Evolutionary conservation across 805 yeast species (phyloP), one percentile per base, ranked within the genome.

Genomic region (Debaryomyces tyrocola): DNA sequence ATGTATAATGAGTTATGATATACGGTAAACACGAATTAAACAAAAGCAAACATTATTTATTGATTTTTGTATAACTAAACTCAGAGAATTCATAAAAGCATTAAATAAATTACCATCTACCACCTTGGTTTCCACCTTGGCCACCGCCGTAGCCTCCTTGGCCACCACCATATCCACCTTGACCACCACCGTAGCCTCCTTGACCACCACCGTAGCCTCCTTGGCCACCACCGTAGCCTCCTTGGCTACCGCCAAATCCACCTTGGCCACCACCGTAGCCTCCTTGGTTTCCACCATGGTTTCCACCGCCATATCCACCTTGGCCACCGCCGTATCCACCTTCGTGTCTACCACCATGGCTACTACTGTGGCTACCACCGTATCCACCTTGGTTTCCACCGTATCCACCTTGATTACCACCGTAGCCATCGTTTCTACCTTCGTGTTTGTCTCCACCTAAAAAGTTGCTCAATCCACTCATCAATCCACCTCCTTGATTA

Each of bases 221-320:
- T 27, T 38, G 46, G 20, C 43, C 51, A 21, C 47, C 44, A 43
- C 53, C 50, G 46, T 46, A 20, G 17, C 29, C 39, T 37, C 46
- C 47, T 27, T 36, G 38, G 10, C 47, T 44, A 29, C 50, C 56
- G 11, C 42, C 45, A n/a, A n/a, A n/a, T n/a, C 29, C 39, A 27
- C 46, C 47, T 27, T 36, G 38, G 10, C 47, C 46, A 29, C 50
- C 56, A 14, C 42, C 45, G 29, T 33, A 45, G 43, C 59, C 56
- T 47, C 34, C 34, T 31, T 31, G 17, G 34, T 11, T 11, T 9
- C 57, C 66, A 40, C 34, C 51, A 21, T 50, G 49, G n/a, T 56
- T 60, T 48, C 44, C 55, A 15, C 46, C 43, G 42, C 40, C 43
- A 4, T 41, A 43, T 11, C 39, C 45, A 11, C 34, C 34, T 31